phyloP scores from a whole-genome alignment of 2,329 filamentous ascomycete species.

The Talaromyces piceae region DNA sequence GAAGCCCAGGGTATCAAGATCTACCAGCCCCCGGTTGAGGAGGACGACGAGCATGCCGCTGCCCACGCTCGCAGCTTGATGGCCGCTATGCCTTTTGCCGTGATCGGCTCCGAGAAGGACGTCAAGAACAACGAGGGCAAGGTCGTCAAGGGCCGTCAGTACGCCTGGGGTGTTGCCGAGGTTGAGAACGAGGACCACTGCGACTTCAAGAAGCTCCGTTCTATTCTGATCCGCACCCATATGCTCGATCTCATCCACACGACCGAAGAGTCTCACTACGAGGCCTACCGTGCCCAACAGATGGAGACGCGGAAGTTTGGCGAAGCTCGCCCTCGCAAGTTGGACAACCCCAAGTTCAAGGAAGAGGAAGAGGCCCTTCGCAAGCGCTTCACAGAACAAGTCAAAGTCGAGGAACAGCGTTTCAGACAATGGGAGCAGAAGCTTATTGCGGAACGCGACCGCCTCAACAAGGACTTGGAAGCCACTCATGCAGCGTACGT shows the following conservation, averaged over 20 bases:
- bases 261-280: conserved; percentile 98
- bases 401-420: conserved; percentile 99
- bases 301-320: conserved; percentile 99
- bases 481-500: conserved; percentile 76
- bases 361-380: conserved; percentile 97
- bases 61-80: conserved; percentile 92
- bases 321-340: conserved; percentile 91
- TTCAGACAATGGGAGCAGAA: conserved; percentile 99
- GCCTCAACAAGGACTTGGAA: conserved; percentile 99
- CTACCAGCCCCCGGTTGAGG: conserved; percentile 94
- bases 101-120: conserved; percentile 98
- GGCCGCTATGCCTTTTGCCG: conserved; percentile 95
- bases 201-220: conserved; percentile 99
- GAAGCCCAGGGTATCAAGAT: conserved; percentile 99
- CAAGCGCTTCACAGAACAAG: conserved; percentile 99
- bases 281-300: conserved; percentile 96
- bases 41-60: conserved; percentile 93
- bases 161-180: conserved; percentile 98
- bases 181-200: conserved; percentile 99
- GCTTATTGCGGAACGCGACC: conserved; percentile 96
- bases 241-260: conserved; percentile 99
- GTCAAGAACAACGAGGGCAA: conserved; percentile 93
- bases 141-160: conserved; percentile 97
- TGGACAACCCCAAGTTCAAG: conserved; percentile 99
- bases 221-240: conserved; percentile 96